A percentile compares a stretch with the other conserved stretches of the same genome.
phyloP scores from a whole-genome alignment of 2,329 filamentous ascomycete species.

The Fusarium sp. region DNA sequence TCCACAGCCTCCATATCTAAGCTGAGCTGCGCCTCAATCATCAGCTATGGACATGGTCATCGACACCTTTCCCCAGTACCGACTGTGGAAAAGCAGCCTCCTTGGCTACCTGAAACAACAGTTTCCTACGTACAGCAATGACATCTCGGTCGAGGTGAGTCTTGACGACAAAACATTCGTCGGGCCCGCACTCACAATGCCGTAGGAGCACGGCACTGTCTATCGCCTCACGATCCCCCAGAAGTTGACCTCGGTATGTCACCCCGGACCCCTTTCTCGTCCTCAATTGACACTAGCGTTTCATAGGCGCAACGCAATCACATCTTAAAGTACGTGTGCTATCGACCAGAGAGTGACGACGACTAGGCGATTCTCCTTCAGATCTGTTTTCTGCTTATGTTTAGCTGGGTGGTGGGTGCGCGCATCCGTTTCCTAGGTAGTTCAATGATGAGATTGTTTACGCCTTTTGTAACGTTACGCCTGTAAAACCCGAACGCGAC shows the following conservation, averaged over 20 bases:
- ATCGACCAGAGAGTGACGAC: neutral
- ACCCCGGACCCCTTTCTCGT: neutral
- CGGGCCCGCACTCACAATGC: neutral
- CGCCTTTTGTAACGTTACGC: neutral
- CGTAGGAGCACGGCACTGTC: neutral
- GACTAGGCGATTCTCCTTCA: neutral
- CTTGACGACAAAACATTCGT: neutral
- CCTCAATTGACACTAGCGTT: neutral
- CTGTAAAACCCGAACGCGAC: neutral
- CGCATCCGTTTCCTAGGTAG: neutral
- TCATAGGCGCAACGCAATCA: neutral
- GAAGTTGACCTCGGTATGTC: neutral
- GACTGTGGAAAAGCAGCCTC: neutral
- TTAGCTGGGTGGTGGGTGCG: neutral
- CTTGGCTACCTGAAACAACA: neutral
- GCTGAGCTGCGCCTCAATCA: neutral
- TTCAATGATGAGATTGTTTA: neutral
- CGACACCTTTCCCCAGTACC: slow-evolving; percentile 4
- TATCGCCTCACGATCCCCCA: neutral
- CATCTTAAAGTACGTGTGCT: neutral
- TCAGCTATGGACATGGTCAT: neutral
- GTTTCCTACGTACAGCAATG: neutral
- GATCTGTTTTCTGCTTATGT: neutral
- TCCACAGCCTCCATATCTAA: neutral
- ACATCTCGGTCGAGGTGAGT: neutral